phyloP scores from a whole-genome alignment of 1,284 basidiomycete genomes.

The Fomitiporia mediterranea region DNA sequence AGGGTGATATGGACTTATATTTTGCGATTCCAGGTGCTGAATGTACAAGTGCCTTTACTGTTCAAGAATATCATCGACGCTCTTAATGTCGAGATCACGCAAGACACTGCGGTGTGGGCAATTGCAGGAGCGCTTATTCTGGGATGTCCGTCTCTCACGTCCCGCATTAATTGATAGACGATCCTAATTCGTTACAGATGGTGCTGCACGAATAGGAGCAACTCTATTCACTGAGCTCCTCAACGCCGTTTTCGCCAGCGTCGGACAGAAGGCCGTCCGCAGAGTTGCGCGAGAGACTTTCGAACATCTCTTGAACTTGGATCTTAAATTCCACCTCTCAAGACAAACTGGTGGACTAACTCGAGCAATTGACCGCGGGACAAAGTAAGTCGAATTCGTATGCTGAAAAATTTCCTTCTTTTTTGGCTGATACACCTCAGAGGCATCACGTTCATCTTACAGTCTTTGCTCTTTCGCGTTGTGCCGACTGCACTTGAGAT shows the following conservation, averaged over 20 bases:
- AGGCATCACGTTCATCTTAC: slow-evolving; percentile 94
- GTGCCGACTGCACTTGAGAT: slow-evolving; percentile 96
- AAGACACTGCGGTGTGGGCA: slow-evolving; percentile 83
- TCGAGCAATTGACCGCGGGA: slow-evolving; percentile 94
- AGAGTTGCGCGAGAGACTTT: slow-evolving; percentile 94
- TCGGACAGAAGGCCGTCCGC: slow-evolving; percentile 91
- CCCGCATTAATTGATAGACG: not conserved
- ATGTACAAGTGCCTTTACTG: slow-evolving; percentile 95
- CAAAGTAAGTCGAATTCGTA: slow-evolving; percentile 80
- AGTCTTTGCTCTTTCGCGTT: slow-evolving; percentile 93
- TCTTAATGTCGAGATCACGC: slow-evolving; percentile 80
- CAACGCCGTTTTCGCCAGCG: slow-evolving; percentile 95
- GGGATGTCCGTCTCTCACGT: slow-evolving; percentile 65
- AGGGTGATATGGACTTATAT: not conserved
- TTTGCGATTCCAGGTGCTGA: slow-evolving; percentile 86
- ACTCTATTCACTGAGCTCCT: slow-evolving; percentile 89
- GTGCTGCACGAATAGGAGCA: slow-evolving; percentile 84
- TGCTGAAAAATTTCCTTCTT: slow-evolving; percentile 12
- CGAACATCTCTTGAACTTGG: slow-evolving; percentile 85
- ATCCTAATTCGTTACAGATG: slow-evolving; percentile 55
- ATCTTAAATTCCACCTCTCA: slow-evolving; percentile 90
- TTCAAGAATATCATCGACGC: slow-evolving; percentile 92
- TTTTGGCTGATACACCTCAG: slow-evolving; percentile 37
- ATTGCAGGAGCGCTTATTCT: slow-evolving; percentile 86
- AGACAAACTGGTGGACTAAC: slow-evolving; percentile 95